Base-by-base conservation (phyloP, 495 filamentous ascomycete species). In the Jackrogersella minutella region DNA sequence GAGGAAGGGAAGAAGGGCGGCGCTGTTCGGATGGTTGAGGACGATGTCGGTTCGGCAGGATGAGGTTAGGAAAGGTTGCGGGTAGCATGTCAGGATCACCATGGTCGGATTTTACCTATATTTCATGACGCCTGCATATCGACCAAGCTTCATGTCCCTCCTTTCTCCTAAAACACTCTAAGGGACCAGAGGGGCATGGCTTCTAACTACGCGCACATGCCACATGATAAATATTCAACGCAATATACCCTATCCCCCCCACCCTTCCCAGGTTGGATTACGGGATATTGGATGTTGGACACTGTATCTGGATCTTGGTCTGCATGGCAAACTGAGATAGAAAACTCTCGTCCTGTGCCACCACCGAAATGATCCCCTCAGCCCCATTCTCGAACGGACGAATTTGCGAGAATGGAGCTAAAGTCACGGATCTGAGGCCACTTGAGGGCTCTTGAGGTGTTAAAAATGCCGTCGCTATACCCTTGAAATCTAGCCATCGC, bases 1-100 rank as follows among this genome's bases (percentile, higher is more conserved):
- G 74, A 75, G 34, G 71, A 72, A 56, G 68, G 54, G 24, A 76
- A 71, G 37, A 78, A 77, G 34, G 73, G 75, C 17, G 63, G 74
- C 21, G 57, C 54, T 19, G 66, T 79, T 41, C 68, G 77, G 44
- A 51, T 79, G 16, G 75, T 79, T n/a, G 69, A 70, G 17, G 60
- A 68, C 14, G 71, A 75, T 17, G 66, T 65, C 8, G 40, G 40
- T 30, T 26, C 57, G 2, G 62, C 58, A 26, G 62, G 41, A 28
- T 70, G 52, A 70, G 30, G 16, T 22, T 24, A 9, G 26, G 24
- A n/a, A 13, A n/a, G n/a, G n/a, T n/a, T n/a, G 40, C 26, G 6
- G 22, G 33, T 5, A 33, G 21, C 21, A 14, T 26, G 39, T 14
- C 1, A 24, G 26, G 2, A n/a, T 14, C 26, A 2, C 5, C 17